phyloP scores from a whole-genome alignment of 305 asterid genomes.

The Fraxinus platypoda region DNA sequence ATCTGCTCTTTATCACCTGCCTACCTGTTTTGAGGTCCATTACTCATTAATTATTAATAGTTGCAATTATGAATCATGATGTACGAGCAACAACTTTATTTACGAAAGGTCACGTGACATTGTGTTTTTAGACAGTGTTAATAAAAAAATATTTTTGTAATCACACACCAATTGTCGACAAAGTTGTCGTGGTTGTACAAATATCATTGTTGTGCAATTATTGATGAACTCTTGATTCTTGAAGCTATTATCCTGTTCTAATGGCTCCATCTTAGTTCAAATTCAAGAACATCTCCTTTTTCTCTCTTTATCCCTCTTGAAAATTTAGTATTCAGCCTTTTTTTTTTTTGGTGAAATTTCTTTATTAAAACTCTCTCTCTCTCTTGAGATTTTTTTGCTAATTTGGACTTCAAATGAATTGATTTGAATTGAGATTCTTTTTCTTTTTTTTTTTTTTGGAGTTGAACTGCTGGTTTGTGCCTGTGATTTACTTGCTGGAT shows the following conservation, averaged over 20 bases:
- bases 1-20: not conserved
- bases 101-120: too few species aligned
- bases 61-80: not conserved
- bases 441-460: not conserved
- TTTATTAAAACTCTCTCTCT: not conserved
- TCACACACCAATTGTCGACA: too few species aligned
- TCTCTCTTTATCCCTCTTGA: not conserved
- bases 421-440: not conserved
- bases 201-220: too few species aligned
- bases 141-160: too few species aligned
- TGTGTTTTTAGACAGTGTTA: too few species aligned
- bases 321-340: not conserved
- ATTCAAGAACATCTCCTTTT: constrained; percentile 1
- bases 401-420: constrained; percentile 1
- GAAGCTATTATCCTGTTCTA: not conserved
- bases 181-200: too few species aligned
- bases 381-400: not conserved
- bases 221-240: not conserved
- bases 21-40: not conserved
- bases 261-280: not conserved
- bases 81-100: too few species aligned
- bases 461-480: constrained; percentile 19
- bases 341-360: constrained; percentile 14
- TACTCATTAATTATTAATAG: not conserved
- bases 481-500: not conserved